Conservation (phyloP, 352 stramenopile genomes). For the Saprolegnia diclina region DNA sequence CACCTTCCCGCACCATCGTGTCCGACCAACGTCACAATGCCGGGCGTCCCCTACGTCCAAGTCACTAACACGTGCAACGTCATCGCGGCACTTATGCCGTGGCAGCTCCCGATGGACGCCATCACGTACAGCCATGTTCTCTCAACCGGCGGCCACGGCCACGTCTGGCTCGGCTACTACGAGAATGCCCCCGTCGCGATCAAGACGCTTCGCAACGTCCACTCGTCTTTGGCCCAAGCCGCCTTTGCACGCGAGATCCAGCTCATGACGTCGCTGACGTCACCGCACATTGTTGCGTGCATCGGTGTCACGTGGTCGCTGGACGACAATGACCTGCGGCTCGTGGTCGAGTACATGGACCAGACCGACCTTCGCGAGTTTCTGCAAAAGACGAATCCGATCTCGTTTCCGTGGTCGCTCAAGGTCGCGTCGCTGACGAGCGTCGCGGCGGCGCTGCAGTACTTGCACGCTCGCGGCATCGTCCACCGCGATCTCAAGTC, state of each 20-base stretch:
- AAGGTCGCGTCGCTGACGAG: neutral
- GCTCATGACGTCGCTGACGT: conserved; percentile 14
- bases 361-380: neutral
- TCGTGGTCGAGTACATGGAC: conserved; percentile 17
- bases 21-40: neutral
- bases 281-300: conserved; percentile 20
- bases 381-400: conserved; percentile 7
- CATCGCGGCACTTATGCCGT: neutral
- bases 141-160: conserved; percentile 27
- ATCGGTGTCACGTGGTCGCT: conserved; percentile 26
- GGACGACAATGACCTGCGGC: neutral
- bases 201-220: conserved; percentile 27
- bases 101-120: neutral
- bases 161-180: conserved; percentile 35
- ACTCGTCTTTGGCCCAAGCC: neutral
- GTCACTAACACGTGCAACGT: neutral
- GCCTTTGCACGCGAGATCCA: conserved; percentile 23
- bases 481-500: conserved; percentile 92
- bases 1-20: neutral
- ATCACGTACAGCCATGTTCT: neutral
- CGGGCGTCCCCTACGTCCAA: neutral
- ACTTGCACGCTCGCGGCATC: conserved; percentile 74
- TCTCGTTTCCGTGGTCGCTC: neutral
- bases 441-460: conserved; percentile 51
- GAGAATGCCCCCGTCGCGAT: conserved; percentile 27